Percentiles rank a stretch among this genome's conserved stretches.
phyloP scores from a whole-genome alignment of 306 rosid genomes.

The Quercus variabilis region DNA sequence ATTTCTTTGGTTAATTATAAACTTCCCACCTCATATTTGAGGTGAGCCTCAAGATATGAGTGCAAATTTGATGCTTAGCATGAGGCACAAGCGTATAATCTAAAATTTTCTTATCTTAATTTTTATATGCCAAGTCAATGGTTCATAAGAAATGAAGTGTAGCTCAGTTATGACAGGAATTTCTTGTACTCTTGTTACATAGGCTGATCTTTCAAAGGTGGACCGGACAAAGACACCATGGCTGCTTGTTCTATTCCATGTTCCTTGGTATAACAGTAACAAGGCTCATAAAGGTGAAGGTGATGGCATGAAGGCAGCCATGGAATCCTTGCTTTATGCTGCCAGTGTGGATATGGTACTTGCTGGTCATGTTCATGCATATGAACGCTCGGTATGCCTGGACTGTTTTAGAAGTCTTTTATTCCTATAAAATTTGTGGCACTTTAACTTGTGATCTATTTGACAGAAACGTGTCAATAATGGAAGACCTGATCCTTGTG shows the following conservation, averaged over 20 bases:
- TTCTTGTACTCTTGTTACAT: conserved; percentile 19
- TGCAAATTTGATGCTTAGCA: neutral
- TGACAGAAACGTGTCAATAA: conserved; percentile 65
- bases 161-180: neutral
- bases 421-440: neutral
- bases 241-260: conserved; percentile 75
- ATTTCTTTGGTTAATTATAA: neutral
- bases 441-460: conserved; percentile 1
- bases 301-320: conserved; percentile 62
- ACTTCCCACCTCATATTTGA: neutral
- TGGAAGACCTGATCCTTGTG: conserved; percentile 68
- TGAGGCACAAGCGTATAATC: neutral
- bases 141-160: neutral
- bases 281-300: conserved; percentile 92
- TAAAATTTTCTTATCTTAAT: neutral
- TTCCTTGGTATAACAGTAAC: conserved; percentile 94
- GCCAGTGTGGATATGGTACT: conserved; percentile 69
- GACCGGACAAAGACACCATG: conserved; percentile 81
- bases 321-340: conserved; percentile 81
- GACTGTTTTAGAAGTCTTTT: neutral
- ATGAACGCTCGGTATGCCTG: conserved; percentile 73
- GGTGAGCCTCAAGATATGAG: neutral
- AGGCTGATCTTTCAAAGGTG: conserved; percentile 74
- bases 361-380: conserved; percentile 92
- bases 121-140: neutral